phyloP scores from a whole-genome alignment of 805 yeast species.

The Clavispora vitiphila region DNA sequence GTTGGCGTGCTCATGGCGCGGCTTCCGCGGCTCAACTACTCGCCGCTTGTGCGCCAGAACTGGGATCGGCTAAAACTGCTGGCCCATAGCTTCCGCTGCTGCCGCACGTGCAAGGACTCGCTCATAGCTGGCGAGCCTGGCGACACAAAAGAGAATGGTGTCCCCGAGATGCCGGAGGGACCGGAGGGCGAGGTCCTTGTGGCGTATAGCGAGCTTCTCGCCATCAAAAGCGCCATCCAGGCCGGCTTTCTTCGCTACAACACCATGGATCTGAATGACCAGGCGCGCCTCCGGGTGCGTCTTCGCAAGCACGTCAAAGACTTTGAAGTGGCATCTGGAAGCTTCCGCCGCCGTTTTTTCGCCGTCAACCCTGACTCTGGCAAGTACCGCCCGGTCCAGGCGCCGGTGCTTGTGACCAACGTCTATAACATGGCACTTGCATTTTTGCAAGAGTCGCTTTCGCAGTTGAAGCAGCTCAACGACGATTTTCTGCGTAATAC shows the following conservation, averaged over 20 bases:
- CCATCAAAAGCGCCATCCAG: constrained; percentile 19
- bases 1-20: constrained; percentile 36
- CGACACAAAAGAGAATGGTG: background rate
- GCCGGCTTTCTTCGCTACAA: constrained; percentile 20
- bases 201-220: constrained; percentile 17
- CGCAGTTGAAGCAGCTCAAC: constrained; percentile 60
- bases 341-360: constrained; percentile 18
- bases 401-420: constrained; percentile 36
- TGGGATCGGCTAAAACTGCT: constrained; percentile 9
- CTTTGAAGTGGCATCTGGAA: constrained; percentile 22
- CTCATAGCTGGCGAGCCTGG: background rate
- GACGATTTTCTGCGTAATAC: constrained; percentile 21
- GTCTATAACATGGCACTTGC: constrained; percentile 52
- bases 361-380: background rate
- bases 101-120: background rate
- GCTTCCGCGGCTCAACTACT: constrained; percentile 32
- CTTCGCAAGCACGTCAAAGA: constrained; percentile 25
- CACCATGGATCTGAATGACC: constrained; percentile 7
- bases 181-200: constrained; percentile 12
- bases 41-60: constrained; percentile 18
- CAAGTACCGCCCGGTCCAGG: constrained; percentile 1
- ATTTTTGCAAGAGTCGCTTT: constrained; percentile 63
- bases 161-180: background rate
- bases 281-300: constrained; percentile 16
- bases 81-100: background rate